These are phyloP conservation scores for Antrodiella citrinella DNA, from an alignment of 768 basidiomycete species.

Conservation along the genomic window DNA sequence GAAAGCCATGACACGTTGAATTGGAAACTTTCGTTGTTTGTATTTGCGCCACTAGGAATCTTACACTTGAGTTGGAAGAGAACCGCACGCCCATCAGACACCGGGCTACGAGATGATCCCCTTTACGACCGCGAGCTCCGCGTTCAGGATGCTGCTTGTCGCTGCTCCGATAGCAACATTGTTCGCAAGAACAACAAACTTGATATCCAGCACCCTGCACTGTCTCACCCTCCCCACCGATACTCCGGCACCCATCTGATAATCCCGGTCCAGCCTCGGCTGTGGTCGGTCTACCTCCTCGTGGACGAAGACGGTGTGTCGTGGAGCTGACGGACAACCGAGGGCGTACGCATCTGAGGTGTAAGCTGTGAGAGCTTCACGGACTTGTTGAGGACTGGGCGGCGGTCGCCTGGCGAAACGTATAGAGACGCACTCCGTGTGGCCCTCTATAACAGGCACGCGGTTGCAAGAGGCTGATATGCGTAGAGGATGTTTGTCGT, in stretches of 20 bases:
- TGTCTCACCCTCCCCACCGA: conserved; percentile 85
- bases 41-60: no score
- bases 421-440: conserved; percentile 85
- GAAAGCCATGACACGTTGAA: no score
- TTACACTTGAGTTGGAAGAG: no score
- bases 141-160: conserved; percentile 95
- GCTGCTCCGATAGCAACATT: conserved; percentile 96
- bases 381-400: conserved; percentile 82
- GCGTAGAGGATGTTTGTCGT: conserved; percentile 68
- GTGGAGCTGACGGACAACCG: conserved; percentile 79
- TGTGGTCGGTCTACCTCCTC: conserved; percentile 91
- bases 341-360: conserved; percentile 68
- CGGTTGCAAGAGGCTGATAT: conserved; percentile 92
- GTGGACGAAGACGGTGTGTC: conserved; percentile 82
- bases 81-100: no score
- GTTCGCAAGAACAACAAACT: conserved; percentile 88
- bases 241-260: conserved; percentile 87
- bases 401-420: conserved; percentile 74
- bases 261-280: conserved; percentile 85
- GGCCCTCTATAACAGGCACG: conserved; percentile 93
- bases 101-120: conserved; percentile 33
- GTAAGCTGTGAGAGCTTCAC: conserved; percentile 68
- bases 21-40: no score
- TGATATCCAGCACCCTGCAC: conserved; percentile 90
- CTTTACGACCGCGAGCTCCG: conserved; percentile 85